Conservation (phyloP, 2,329 filamentous ascomycete species). For the Claviceps sp. region DNA sequence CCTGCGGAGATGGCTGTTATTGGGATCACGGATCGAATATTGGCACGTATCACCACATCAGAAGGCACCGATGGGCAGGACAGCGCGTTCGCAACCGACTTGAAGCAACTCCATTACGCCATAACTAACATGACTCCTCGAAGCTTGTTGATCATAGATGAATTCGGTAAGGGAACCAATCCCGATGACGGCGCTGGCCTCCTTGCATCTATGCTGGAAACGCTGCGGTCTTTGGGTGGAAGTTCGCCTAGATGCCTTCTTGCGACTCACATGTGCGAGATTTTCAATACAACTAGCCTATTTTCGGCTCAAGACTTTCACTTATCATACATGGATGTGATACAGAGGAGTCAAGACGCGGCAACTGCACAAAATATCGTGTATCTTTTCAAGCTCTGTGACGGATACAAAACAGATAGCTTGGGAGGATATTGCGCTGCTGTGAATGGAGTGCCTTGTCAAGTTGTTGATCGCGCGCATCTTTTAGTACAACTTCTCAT, state of each 20-base stretch:
- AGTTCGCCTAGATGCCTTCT: conserved; percentile 43
- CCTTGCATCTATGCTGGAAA: conserved; percentile 41
- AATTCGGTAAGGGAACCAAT: conserved; percentile 63
- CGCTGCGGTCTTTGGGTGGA: conserved; percentile 35
- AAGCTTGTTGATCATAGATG: conserved; percentile 81
- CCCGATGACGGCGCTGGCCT: conserved; percentile 45
- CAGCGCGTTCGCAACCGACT: conserved; percentile 59
- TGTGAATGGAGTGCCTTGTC: conserved; percentile 66
- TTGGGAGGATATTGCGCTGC: conserved; percentile 79
- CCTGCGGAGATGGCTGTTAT: conserved; percentile 65
- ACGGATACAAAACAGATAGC: conserved; percentile 62
- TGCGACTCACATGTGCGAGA: conserved; percentile 56
- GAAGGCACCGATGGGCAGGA: conserved; percentile 46
- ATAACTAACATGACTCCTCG: conserved; percentile 60
- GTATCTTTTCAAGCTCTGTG: conserved; percentile 57
- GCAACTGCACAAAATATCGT: conserved; percentile 49
- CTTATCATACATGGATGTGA: conserved; percentile 61
- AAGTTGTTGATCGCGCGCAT: conserved; percentile 63
- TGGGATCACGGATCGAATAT: conserved; percentile 82
- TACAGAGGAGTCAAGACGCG: conserved; percentile 36
- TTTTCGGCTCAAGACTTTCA: conserved; percentile 32
- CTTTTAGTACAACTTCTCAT: conserved; percentile 55
- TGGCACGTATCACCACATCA: conserved; percentile 71
- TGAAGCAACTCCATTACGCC: conserved; percentile 74
- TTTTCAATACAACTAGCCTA: conserved; percentile 54